These are phyloP conservation scores for Kwoniella shivajii DNA, from an alignment of 1,284 basidiomycete genomes.

Conservation along the genomic window DNA sequence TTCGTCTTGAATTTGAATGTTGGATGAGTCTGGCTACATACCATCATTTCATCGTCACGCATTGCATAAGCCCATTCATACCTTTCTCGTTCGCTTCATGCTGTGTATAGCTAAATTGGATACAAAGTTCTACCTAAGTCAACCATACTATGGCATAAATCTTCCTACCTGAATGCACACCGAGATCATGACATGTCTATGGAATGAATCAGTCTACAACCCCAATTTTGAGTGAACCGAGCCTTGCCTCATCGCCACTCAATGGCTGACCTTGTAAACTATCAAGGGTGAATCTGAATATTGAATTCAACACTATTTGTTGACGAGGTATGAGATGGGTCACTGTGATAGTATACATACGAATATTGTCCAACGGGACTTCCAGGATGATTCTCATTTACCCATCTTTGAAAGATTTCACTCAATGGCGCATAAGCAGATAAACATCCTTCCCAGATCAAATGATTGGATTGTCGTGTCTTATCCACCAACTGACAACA, in stretches of 20 bases:
- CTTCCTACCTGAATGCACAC: constrained; percentile 4
- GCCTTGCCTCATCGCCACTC: background rate
- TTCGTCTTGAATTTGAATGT: no score
- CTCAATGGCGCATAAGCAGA: constrained; percentile 1
- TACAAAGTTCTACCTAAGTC: background rate
- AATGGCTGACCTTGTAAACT: constrained; percentile 1
- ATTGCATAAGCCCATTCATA: no score
- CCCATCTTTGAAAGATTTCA: constrained; percentile 8
- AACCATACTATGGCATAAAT: constrained; percentile 1
- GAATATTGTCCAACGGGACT: background rate
- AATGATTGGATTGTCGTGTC: background rate
- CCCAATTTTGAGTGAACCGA: no score
- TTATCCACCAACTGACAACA: background rate
- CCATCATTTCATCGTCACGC: no score
- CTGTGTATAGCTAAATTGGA: no score
- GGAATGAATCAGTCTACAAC: background rate
- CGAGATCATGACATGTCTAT: background rate
- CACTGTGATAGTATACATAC: background rate
- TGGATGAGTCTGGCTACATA: no score
- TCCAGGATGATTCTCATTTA: constrained; percentile 1
- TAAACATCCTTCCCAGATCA: constrained; percentile 10
- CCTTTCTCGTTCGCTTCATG: no score
- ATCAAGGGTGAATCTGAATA: constrained; percentile 2
- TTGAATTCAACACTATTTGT: background rate
- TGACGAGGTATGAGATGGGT: no score